These are phyloP conservation scores for Penicillium bovifimosum DNA, from an alignment of 495 filamentous ascomycete species.

Conservation along the genomic window DNA sequence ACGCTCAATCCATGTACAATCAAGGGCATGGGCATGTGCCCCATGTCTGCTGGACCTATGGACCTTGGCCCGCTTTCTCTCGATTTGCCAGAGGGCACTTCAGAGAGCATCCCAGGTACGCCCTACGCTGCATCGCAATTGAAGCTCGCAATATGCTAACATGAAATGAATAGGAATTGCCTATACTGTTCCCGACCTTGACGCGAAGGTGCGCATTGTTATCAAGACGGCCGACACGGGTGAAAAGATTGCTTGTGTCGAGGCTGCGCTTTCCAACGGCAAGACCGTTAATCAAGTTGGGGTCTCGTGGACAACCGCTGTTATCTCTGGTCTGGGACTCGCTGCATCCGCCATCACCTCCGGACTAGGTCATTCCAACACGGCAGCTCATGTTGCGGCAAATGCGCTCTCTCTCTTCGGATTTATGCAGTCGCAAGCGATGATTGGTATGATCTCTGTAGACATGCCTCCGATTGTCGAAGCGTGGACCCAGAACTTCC, in stretches of 20 bases:
- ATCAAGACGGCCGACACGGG: conserved; percentile 62
- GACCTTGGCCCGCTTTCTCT: conserved; percentile 63
- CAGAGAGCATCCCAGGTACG: conserved; percentile 63
- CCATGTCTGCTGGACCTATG: conserved; percentile 85
- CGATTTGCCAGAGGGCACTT: conserved; percentile 49
- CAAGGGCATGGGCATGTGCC: conserved; percentile 73
- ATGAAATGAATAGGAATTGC: conserved; percentile 53
- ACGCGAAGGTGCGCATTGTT: conserved; percentile 75
- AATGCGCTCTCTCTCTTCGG: conserved; percentile 89
- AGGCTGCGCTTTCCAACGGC: conserved; percentile 84
- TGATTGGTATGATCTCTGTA: conserved; percentile 84
- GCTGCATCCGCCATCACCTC: conserved; percentile 77
- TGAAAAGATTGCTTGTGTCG: conserved; percentile 74
- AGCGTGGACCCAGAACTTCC: conserved; percentile 96
- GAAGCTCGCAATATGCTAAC: background rate
- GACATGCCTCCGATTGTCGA: conserved; percentile 82
- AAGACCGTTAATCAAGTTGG: conserved; percentile 87
- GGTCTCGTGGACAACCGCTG: conserved; percentile 83
- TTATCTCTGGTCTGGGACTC: conserved; percentile 79
- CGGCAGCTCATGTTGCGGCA: conserved; percentile 89
- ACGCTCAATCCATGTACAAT: conserved; percentile 71
- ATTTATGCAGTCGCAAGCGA: conserved; percentile 96
- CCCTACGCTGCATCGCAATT: background rate
- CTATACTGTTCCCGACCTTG: conserved; percentile 87
- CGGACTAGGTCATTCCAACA: conserved; percentile 87